phyloP scores from a whole-genome alignment of 2,329 filamentous ascomycete species.

The Chaetomium sp. region DNA sequence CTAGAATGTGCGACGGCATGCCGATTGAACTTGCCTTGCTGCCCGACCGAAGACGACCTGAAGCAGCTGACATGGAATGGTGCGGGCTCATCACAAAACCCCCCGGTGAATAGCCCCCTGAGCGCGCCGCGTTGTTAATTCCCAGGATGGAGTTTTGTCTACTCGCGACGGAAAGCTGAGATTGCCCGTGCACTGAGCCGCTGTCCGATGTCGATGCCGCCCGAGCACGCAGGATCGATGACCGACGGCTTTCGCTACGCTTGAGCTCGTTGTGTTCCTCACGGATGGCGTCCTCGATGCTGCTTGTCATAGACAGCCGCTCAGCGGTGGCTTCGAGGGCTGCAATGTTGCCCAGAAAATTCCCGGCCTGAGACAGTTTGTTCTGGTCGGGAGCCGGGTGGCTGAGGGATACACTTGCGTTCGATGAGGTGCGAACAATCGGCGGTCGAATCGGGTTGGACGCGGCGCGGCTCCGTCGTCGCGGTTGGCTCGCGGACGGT shows the following conservation, averaged over 20 bases:
- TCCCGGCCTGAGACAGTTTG: constrained; percentile 61
- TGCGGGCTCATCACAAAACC: constrained; percentile 69
- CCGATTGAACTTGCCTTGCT: constrained; percentile 52
- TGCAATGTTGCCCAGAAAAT: constrained; percentile 68
- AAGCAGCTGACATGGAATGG: constrained; percentile 58
- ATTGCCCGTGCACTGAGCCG: constrained; percentile 32
- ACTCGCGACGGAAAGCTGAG: constrained; percentile 36
- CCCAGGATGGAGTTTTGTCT: constrained; percentile 65
- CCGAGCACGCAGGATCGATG: constrained; percentile 55
- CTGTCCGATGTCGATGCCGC: constrained; percentile 37
- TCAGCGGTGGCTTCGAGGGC: constrained; percentile 76
- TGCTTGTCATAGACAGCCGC: constrained; percentile 71
- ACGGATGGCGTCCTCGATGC: constrained; percentile 76
- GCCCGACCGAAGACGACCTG: constrained; percentile 53
- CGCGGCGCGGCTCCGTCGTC: constrained; percentile 28
- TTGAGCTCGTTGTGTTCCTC: constrained; percentile 72
- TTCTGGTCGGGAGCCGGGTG: constrained; percentile 66
- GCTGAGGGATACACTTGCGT: constrained; percentile 49
- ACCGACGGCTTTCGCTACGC: constrained; percentile 66
- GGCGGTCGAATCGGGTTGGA: constrained; percentile 41
- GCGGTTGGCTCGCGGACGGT: constrained; percentile 20
- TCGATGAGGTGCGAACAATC: constrained; percentile 52
- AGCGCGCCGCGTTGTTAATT: constrained; percentile 65
- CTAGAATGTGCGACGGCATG: constrained; percentile 32
- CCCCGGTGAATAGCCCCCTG: constrained; percentile 70